Evolutionary conservation across 495 filamentous ascomycete genomes (phyloP).

Genomic region (Pseudoneurospora amorphoporcata): DNA sequence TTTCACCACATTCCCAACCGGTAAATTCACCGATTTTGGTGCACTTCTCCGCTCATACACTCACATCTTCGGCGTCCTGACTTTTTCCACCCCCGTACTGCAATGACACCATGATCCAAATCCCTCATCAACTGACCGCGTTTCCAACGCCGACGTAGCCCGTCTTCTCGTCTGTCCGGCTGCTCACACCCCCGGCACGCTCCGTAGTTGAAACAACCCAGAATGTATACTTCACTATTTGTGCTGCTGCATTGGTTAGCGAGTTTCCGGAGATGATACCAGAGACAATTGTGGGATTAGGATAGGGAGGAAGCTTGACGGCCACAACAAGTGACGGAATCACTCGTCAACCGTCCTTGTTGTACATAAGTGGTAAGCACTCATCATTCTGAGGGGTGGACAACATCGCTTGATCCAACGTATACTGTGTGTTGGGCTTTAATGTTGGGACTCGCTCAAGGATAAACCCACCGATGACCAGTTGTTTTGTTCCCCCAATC

Average conservation of each 20-base stretch:
- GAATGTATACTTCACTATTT: background rate
- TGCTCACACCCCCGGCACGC: background rate
- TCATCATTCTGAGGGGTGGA: background rate
- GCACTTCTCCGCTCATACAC: constrained; percentile 6
- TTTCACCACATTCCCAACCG: constrained; percentile 88
- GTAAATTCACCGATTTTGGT: constrained; percentile 77
- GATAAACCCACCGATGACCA: background rate
- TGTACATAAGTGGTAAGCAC: background rate
- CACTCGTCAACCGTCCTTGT: background rate
- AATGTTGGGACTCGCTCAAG: background rate
- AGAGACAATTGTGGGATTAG: background rate
- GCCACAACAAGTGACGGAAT: background rate
- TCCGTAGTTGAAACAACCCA: background rate
- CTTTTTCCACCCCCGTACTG: background rate
- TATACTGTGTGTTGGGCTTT: background rate
- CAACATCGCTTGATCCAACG: background rate
- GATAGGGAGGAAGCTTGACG: background rate
- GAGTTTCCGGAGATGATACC: background rate
- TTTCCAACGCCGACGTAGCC: background rate
- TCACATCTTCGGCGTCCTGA: no score
- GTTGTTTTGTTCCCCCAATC: background rate
- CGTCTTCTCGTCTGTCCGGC: background rate
- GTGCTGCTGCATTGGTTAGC: background rate
- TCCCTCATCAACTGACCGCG: background rate
- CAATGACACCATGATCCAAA: background rate